Base-by-base conservation (phyloP, 2,329 filamentous ascomycete genomes). In the Sporothrix humicola region DNA sequence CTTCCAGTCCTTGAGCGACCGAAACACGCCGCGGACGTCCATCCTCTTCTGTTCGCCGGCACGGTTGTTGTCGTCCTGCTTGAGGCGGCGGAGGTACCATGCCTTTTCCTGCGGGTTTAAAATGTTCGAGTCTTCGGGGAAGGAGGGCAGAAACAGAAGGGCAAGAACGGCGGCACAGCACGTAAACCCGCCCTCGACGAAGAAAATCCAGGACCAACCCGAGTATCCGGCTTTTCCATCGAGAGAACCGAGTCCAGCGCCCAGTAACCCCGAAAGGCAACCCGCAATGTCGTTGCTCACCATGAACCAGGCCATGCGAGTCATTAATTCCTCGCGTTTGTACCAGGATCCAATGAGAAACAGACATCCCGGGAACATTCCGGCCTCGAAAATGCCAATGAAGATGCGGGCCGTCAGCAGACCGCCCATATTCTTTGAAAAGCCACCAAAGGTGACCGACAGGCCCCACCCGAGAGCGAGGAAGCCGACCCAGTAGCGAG, bases 291-390 rank as follows among this genome's bases (percentile, higher is more conserved):
- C 44, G 46, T 68, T 68, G 63, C 17, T 23, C 3, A 68, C 44
- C 63, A 68, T 68, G 44, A 50, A 68, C 63, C 63, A 68, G 20
- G 63, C 63, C 46, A 68, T 50, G 20, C 63, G 63, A 2, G 1
- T 26, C 12, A 50, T 84, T 2, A 91, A 82, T 78, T 91, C 89
- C 68, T 83, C 85, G 42, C 88, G 82, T 12, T 87, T 82, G 76
- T 91, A 91, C 91, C 91, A 93, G 1, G 44, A 50, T 70, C 91
- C 84, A 0, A 88, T 90, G 23, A 93, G 82, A 77, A 93, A 80
- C 93, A 94, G 0, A 91, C 90, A 56, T 0, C 92, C 91, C 0
- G 92, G 92, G 72, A 93, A 81, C 87, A 94, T 89, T 8, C 91
- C 92, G 0, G 92, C 90, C 80, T 94, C 92, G 73, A 93, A 73